These are phyloP conservation scores for Cladosporium sphaerospermum DNA, from an alignment of 2,329 filamentous ascomycete genomes.

Conservation along the genomic window DNA sequence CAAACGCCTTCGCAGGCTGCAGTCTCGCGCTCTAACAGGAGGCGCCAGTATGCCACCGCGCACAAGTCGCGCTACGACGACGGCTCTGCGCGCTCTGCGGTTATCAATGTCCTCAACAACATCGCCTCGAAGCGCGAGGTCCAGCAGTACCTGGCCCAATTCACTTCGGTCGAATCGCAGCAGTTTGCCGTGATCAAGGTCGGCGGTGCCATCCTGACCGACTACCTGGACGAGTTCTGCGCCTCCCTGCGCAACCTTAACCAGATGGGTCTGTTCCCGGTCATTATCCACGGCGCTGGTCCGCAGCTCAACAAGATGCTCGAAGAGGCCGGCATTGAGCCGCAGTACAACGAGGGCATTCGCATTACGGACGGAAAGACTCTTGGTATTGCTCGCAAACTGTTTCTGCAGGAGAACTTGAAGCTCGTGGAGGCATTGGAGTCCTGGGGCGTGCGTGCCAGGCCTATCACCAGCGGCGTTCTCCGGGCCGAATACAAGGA, in stretches of 20 bases:
- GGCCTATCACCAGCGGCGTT: constrained; percentile 82
- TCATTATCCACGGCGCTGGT: constrained; percentile 91
- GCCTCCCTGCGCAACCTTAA: constrained; percentile 85
- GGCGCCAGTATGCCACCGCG: constrained; percentile 18
- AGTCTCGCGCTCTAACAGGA: constrained; percentile 3
- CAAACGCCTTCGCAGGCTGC: neutral
- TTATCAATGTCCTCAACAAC: constrained; percentile 86
- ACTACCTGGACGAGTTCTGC: constrained; percentile 87
- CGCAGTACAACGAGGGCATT: constrained; percentile 93
- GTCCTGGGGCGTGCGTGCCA: constrained; percentile 78
- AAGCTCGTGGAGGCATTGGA: constrained; percentile 87
- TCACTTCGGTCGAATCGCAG: constrained; percentile 92
- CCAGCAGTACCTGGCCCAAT: constrained; percentile 95
- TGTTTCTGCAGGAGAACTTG: constrained; percentile 93
- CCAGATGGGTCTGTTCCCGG: constrained; percentile 88
- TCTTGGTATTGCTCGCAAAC: constrained; percentile 77
- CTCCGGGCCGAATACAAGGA: constrained; percentile 92
- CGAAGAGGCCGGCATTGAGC: constrained; percentile 85
- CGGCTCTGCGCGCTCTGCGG: constrained; percentile 67
- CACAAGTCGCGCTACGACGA: constrained; percentile 37
- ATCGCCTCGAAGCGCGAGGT: constrained; percentile 95
- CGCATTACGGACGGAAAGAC: constrained; percentile 94
- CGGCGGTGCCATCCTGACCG: constrained; percentile 89
- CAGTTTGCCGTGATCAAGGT: constrained; percentile 99
- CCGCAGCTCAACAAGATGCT: constrained; percentile 91